Base-by-base conservation (phyloP, 768 basidiomycete species). In the Pleurotus ostreatus region DNA sequence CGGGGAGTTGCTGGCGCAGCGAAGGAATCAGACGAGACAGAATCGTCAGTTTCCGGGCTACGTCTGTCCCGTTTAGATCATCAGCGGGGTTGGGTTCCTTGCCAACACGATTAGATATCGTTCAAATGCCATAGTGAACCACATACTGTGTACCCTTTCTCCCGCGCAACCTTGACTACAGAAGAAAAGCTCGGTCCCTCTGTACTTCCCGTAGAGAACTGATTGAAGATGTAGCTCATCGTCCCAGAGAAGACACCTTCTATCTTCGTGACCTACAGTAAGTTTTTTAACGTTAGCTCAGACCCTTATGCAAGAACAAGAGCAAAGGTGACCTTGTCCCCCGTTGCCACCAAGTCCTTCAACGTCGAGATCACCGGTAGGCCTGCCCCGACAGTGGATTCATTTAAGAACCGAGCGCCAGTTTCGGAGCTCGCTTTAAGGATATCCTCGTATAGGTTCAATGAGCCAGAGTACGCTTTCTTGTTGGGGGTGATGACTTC, bases 181-280 rank as follows among this genome's bases (percentile, higher is more conserved):
- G 91, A 86, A 4, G 94, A 96, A 74, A 99, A 98, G 25, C 75
- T 74, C 1, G 87, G 86, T 0, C 88, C 88, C 48, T 81, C 80
- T 4, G 84, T 73, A 46, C 80, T 78, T 1, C 83, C 85, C 3
- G 84, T 86, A 2, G 91, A 87, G 74, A 94, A 92, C 60, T 94
- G 86, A 74, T 98, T 98, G 81, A 99, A 99, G 74, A 99, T 98
- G 75, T 98, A 99, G 68, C 89, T 93, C 79, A 99, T 84, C 2
- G 97, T 99, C 7, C 97, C 97, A 4, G 92, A 94, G 71, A 99
- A 92, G 18, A 98, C 97, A 39, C 97, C 97, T 70, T 99, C 97
- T 61, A 98, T 92, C 77, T 92, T 96, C 64, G 78, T 74, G 59
- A 96, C 76, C 88, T 91, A 58, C 22, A 46, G n/a, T 9, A 13